Conservation (phyloP, 2,329 filamentous ascomycete species). For the Aspergillus unguis region DNA sequence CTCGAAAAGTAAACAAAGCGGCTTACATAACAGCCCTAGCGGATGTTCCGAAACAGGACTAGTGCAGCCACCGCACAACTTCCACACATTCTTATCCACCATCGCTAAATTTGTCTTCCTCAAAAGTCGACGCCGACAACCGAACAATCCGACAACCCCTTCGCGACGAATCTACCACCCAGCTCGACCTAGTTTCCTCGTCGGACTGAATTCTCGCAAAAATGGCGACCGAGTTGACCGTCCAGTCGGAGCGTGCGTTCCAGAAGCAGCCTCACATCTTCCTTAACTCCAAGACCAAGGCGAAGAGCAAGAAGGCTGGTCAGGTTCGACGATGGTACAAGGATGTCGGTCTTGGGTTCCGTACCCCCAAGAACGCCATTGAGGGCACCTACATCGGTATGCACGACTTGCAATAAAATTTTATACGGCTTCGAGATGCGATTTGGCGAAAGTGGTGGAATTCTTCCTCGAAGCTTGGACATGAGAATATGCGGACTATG, state of each 20-base stretch:
- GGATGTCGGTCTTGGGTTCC: constrained; percentile 99
- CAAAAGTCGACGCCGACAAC: constrained; percentile 39
- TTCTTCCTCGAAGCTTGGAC: constrained; percentile 14
- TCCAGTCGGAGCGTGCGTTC: constrained; percentile 99
- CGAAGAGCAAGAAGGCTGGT: constrained; percentile 74
- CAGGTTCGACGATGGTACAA: constrained; percentile 99
- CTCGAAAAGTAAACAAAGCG: constrained; percentile 40
- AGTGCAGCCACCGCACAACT: constrained; percentile 30
- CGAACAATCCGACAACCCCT: constrained; percentile 31
- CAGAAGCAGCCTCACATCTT: constrained; percentile 99
- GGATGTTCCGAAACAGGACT: constrained; percentile 31
- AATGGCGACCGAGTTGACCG: constrained; percentile 98
- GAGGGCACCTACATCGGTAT: constrained; percentile 98
- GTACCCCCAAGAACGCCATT: constrained; percentile 97
- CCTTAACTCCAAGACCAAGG: constrained; percentile 92
- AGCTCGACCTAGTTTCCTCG: constrained; percentile 39
- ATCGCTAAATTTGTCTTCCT: constrained; percentile 38
- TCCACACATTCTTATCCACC: constrained; percentile 38
- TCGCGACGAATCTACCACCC: constrained; percentile 32
- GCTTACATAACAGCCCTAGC: constrained; percentile 40
- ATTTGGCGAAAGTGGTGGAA: constrained; percentile 14
- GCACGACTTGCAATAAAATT: constrained; percentile 45
- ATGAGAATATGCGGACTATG: constrained; percentile 13
- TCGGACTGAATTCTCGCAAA: constrained; percentile 55
- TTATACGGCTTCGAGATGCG: constrained; percentile 16